Base-by-base conservation (phyloP, 208 protist genomes). In the Porcisia deanei region DNA sequence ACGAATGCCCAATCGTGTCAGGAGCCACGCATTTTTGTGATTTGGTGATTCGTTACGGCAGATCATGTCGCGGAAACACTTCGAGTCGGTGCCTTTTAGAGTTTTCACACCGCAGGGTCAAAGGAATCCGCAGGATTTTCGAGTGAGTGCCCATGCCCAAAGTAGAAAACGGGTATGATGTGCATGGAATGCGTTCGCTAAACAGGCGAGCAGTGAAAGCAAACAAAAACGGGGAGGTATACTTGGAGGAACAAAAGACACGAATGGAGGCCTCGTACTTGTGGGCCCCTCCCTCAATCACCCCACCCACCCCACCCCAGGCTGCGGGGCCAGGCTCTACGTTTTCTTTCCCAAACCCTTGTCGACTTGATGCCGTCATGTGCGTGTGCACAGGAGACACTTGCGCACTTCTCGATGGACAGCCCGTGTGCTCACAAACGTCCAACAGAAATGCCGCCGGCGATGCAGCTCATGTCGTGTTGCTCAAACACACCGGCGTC, bases 381-480 rank as follows among this genome's bases (percentile, higher is more conserved):
- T 30, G 37, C 22, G 55, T 6, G 55, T 10, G 55, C 55, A 25
- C 55, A 25, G 55, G 4, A 25, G 9, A 25, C 55, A 25, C 16
- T 12, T 45, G 1, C 34, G 20, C 6, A 43, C 30, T 63, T 37
- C 14, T 41, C 18, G 1, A 5, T 61, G 25, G 10, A 14, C 14
- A 14, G 25, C 25, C 7, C 6, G 34, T 65, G 37, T 43, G 37
- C 1, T 14, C 25, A 22, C 25, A 22, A 61, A 18, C 0, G 30
- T 14, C 12, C 53, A 25, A 82, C 63, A 1, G 71, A 60, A 53
- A 91, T 49, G 94, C 93, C 76, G 94, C 66, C 72, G 85, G 94
- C 54, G 73, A 88, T 67, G 89, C 88, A 20, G 91, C 89, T 30
- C 96, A 99, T 72, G 63, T 81, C 63, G 4, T 71, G 22, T 20